Evolutionary conservation across 192 early-diverging fungal genomes (phyloP).

Genomic region (Gorgonomyces haynaldii): DNA sequence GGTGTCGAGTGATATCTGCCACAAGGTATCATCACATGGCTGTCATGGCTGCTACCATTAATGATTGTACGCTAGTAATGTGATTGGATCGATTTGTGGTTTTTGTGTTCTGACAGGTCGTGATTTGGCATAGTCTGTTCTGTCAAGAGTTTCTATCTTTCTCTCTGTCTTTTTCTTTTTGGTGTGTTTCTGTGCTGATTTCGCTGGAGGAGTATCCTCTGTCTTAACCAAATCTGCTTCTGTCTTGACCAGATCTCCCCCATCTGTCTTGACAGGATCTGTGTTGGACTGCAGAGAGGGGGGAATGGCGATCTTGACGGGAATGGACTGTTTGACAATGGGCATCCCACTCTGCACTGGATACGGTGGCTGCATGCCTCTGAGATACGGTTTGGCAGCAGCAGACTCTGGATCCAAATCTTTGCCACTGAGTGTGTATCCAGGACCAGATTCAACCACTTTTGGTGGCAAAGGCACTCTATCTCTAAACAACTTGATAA

Average conservation of each 20-base stretch:
- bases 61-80: background rate
- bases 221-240: background rate
- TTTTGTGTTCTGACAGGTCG: background rate
- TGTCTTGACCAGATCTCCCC: background rate
- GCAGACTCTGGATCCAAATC: conserved; percentile 84
- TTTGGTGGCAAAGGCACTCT: conserved; percentile 70
- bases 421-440: conserved; percentile 71
- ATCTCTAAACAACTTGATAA: conserved; percentile 81
- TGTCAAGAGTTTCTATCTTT: background rate
- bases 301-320: conserved; percentile 7
- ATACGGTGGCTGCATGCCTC: conserved; percentile 5
- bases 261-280: background rate
- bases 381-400: conserved; percentile 65
- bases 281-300: background rate
- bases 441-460: conserved; percentile 53
- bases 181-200: background rate
- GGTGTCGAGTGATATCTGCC: conserved; percentile 62
- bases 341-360: conserved; percentile 8
- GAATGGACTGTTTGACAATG: conserved; percentile 10
- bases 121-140: background rate
- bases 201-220: background rate
- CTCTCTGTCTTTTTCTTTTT: background rate
- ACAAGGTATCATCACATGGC: conserved; percentile 29
- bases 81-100: background rate
- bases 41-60: conserved; percentile 7